A percentile compares a stretch with the other conserved stretches of the same genome.
phyloP scores from a whole-genome alignment of 1,284 basidiomycete species.

The Pholiota adiposa region DNA sequence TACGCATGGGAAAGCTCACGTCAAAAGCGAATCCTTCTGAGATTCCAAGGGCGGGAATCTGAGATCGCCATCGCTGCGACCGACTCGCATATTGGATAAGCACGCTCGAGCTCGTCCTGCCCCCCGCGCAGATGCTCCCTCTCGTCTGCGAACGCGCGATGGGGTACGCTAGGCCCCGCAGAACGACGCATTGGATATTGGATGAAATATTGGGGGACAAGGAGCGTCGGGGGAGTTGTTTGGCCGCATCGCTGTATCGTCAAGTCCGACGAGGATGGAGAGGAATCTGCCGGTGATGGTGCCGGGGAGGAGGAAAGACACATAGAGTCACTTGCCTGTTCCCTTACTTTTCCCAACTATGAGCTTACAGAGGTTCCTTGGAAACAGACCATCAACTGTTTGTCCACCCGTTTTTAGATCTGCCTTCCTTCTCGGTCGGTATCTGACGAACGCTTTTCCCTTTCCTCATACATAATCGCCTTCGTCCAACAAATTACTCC shows the following conservation, averaged over 20 bases:
- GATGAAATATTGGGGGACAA: background rate
- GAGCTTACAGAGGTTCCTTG: constrained; percentile 33
- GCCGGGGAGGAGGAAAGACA: constrained; percentile 32
- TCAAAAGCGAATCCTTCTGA: constrained; percentile 4
- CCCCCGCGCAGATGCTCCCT: background rate
- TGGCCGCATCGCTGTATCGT: too few relatives aligned
- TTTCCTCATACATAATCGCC: constrained; percentile 40
- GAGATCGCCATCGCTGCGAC: constrained; percentile 17
- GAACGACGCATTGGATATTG: too few relatives aligned
- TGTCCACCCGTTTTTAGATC: constrained; percentile 31
- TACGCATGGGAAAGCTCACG: constrained; percentile 11
- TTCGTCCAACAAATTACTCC: constrained; percentile 39
- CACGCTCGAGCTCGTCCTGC: background rate
- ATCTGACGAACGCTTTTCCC: constrained; percentile 35
- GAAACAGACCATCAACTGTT: constrained; percentile 46
- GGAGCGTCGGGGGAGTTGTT: constrained; percentile 35
- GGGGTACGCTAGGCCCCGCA: too few relatives aligned
- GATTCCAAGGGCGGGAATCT: constrained; percentile 11
- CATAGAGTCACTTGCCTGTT: constrained; percentile 24
- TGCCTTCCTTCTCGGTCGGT: constrained; percentile 36
- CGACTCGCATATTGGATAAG: constrained; percentile 24
- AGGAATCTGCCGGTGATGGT: constrained; percentile 43
- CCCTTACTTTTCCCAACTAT: constrained; percentile 9
- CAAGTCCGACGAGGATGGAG: constrained; percentile 48
- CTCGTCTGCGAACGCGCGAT: background rate